These are phyloP conservation scores for Oryza punctata DNA, from an alignment of 176 grass and related monocot genomes.

Conservation along the genomic window DNA sequence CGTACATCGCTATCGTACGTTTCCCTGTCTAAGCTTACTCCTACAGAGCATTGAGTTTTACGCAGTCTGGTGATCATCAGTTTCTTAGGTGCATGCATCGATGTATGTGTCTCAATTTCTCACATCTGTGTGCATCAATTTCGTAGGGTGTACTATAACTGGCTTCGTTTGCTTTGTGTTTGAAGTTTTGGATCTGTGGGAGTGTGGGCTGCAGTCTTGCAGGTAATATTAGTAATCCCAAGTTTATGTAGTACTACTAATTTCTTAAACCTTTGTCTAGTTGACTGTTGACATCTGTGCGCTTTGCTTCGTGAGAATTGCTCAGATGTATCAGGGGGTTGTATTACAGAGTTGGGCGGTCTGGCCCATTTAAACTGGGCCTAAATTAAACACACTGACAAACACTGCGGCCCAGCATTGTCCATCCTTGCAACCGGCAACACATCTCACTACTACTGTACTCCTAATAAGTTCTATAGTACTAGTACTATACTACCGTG, in stretches of 20 bases:
- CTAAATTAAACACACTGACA: not conserved
- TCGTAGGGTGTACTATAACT: not conserved
- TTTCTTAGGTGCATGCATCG: not conserved
- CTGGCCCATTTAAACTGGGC: not conserved
- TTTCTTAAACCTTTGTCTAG: no score
- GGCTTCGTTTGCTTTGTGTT: not conserved
- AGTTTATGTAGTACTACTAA: no score
- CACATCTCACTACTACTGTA: no score
- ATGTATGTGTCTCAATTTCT: not conserved
- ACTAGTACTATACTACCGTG: no score
- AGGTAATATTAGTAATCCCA: not conserved
- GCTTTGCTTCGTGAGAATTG: no score
- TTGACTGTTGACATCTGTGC: no score
- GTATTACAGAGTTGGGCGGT: no score
- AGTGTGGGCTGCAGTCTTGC: not conserved
- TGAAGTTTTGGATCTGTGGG: no score
- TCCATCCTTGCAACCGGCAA: no score
- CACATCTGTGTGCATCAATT: not conserved
- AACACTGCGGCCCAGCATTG: no score
- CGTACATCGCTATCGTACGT: not conserved
- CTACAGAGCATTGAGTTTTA: not conserved
- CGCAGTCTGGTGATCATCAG: not conserved
- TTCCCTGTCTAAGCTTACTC: not conserved
- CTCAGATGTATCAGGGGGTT: no score
- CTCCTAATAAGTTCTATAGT: no score